Conservation (phyloP, 208 protist species). For the Acanthamoeba culbertsoni region DNA sequence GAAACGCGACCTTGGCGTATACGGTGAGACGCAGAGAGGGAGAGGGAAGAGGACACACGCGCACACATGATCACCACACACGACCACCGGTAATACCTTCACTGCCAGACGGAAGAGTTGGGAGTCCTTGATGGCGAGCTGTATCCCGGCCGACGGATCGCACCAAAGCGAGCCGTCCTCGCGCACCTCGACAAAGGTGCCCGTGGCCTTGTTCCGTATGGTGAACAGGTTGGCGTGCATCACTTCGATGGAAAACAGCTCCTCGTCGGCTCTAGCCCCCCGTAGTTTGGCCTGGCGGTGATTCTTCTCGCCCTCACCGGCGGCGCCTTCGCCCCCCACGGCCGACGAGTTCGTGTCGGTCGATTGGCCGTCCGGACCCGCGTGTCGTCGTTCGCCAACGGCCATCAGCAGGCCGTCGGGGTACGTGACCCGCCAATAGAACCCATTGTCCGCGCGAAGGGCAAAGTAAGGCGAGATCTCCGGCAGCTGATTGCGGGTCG, state of each 20-base stretch:
- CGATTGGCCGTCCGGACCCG: too few species aligned
- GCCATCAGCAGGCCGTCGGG: background rate
- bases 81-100: background rate
- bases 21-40: background rate
- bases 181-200: slow-evolving; percentile 11
- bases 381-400: background rate
- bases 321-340: background rate
- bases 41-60: background rate
- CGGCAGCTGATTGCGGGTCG: background rate
- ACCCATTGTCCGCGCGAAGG: background rate
- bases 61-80: background rate
- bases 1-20: background rate
- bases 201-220: slow-evolving; percentile 25
- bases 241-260: slow-evolving; percentile 40
- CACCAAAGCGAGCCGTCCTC: slow-evolving; percentile 20
- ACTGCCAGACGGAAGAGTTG: slow-evolving; percentile 16
- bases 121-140: slow-evolving; percentile 18
- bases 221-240: background rate
- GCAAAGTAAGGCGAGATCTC: background rate
- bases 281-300: background rate
- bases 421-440: background rate
- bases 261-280: background rate
- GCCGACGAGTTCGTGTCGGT: background rate
- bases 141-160: background rate
- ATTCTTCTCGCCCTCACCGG: background rate